These are phyloP conservation scores for Arabidopsis lyrata DNA, from an alignment of 441 rosid genomes.

Conservation along the genomic window DNA sequence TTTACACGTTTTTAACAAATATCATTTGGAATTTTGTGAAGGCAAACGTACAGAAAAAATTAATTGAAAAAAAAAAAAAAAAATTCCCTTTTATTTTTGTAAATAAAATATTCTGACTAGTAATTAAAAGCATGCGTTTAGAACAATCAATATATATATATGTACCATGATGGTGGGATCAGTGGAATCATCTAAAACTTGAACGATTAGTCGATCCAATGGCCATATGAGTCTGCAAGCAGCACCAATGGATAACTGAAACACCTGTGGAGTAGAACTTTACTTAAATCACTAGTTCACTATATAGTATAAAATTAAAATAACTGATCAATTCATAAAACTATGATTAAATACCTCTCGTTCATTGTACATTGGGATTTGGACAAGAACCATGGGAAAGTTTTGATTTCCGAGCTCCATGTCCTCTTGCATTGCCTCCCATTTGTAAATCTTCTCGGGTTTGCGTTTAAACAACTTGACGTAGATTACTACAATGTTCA, in stretches of 20 bases:
- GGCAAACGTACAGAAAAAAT: not conserved
- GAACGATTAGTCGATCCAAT: conserved; percentile 63
- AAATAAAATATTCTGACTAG: not conserved
- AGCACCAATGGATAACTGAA: conserved; percentile 70
- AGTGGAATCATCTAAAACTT: conserved; percentile 79
- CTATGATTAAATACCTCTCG: conserved; percentile 52
- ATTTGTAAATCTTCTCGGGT: conserved; percentile 64
- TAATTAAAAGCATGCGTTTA: conserved; percentile 11
- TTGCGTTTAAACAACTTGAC: conserved; percentile 52
- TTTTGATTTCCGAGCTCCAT: conserved; percentile 58
- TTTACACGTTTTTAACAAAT: not conserved
- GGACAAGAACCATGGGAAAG: conserved; percentile 69
- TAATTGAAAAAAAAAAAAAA: not conserved
- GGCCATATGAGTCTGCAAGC: conserved; percentile 79
- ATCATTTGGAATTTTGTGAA: not conserved
- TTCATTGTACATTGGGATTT: conserved; percentile 80
- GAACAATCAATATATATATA: not conserved
- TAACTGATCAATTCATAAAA: not conserved
- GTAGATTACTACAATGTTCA: conserved; percentile 58
- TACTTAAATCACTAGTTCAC: not conserved
- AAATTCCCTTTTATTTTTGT: not conserved
- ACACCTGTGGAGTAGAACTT: conserved; percentile 51
- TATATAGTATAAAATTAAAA: not conserved
- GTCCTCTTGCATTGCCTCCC: conserved; percentile 70
- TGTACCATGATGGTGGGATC: conserved; percentile 53